Evolutionary conservation across 805 yeast genomes (phyloP).

Genomic region (Lipomyces oligophaga): DNA sequence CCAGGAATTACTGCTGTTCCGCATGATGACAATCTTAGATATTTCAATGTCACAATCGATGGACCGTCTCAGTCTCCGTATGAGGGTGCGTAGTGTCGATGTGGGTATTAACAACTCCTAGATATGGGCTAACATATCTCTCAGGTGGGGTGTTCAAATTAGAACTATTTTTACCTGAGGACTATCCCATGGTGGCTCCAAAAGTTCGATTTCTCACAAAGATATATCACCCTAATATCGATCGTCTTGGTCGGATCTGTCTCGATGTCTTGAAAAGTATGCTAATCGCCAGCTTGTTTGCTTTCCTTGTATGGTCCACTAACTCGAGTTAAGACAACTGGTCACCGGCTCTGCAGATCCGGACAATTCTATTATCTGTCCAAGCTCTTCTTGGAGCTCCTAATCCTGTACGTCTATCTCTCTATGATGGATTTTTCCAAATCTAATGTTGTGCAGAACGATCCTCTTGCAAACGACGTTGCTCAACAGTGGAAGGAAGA

Average conservation of each 20-base stretch:
- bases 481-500: constrained; percentile 94
- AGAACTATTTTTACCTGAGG: constrained; percentile 90
- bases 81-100: constrained; percentile 66
- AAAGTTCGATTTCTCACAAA: constrained; percentile 89
- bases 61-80: constrained; percentile 93
- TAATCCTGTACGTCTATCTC: constrained; percentile 52
- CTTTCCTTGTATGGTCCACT: background rate
- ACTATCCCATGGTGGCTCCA: constrained; percentile 86
- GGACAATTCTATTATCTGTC: constrained; percentile 84
- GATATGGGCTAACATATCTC: too few relatives aligned
- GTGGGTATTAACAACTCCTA: too few relatives aligned
- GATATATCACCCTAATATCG: constrained; percentile 95
- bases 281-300: constrained; percentile 6
- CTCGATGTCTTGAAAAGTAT: constrained; percentile 78
- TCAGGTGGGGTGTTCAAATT: constrained; percentile 61
- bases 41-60: constrained; percentile 85
- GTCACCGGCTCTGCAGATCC: constrained; percentile 96
- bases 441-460: constrained; percentile 47
- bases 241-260: constrained; percentile 90
- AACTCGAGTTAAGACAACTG: constrained; percentile 57
- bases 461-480: constrained; percentile 95
- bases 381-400: constrained; percentile 95
- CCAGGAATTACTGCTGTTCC: constrained; percentile 94
- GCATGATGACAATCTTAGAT: constrained; percentile 88
- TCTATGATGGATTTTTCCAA: background rate